phyloP scores from a whole-genome alignment of 331 rosid genomes.

The Arachis monticola region DNA sequence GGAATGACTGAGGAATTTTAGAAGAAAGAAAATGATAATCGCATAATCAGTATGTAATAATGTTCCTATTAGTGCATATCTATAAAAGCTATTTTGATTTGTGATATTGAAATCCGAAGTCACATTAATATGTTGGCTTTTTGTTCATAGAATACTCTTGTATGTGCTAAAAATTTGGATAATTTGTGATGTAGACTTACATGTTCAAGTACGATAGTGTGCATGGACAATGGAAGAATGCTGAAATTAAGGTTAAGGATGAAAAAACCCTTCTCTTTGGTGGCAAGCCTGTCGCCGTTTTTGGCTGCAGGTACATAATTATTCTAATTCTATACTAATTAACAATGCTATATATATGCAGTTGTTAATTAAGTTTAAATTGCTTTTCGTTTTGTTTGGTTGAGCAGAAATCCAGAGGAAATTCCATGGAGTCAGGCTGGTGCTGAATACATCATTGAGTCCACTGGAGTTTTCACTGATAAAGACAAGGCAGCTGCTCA shows the following conservation, averaged over 20 bases:
- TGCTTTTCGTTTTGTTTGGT: not conserved
- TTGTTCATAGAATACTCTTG: no score
- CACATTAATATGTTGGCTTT: no score
- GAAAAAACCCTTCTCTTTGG: slow-evolving; percentile 71
- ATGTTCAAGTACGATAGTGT: slow-evolving; percentile 82
- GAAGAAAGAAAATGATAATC: no score
- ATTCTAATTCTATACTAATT: no score
- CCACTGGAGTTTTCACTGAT: slow-evolving; percentile 84
- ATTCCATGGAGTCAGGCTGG: slow-evolving; percentile 81
- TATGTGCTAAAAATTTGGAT: not conserved
- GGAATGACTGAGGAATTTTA: no score
- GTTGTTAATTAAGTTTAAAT: not conserved
- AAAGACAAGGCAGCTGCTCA: slow-evolving; percentile 78
- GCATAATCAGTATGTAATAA: no score
- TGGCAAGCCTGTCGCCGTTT: slow-evolving; percentile 57
- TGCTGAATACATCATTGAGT: slow-evolving; percentile 79
- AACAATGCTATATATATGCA: no score
- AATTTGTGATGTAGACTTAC: slow-evolving; percentile 57
- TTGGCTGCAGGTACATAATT: slow-evolving; percentile 55
- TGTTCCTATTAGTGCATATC: no score
- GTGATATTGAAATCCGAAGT: no score
- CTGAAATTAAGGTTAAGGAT: slow-evolving; percentile 54
- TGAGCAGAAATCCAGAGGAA: slow-evolving; percentile 69
- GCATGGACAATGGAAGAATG: slow-evolving; percentile 72
- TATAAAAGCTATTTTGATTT: no score